These are phyloP conservation scores for Hypholoma sublateritium DNA, from an alignment of 768 basidiomycete genomes.

Conservation along the genomic window DNA sequence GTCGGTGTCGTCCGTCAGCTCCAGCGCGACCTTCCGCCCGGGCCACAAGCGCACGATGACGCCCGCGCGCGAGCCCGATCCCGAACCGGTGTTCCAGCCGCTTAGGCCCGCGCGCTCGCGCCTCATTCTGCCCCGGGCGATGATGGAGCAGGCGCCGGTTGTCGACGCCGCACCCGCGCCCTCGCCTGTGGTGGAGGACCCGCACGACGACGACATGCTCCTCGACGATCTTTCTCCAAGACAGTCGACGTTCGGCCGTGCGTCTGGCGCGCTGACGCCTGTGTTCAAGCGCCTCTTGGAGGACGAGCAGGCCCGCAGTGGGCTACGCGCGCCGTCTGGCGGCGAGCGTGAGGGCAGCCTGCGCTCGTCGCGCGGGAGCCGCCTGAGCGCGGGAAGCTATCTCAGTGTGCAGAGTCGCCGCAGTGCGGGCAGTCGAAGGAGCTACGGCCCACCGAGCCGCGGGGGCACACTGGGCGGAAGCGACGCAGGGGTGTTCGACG, in stretches of 20 bases:
- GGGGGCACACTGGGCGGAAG: slow-evolving; percentile 64
- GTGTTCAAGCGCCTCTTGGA: slow-evolving; percentile 36
- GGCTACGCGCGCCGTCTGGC: neutral
- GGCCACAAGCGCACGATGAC: slow-evolving; percentile 56
- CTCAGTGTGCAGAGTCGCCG: neutral
- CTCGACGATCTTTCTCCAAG: neutral
- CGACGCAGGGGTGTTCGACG: slow-evolving; percentile 46
- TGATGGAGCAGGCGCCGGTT: neutral
- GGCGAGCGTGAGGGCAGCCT: neutral
- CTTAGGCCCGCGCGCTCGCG: slow-evolving; percentile 47
- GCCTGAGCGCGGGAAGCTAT: neutral
- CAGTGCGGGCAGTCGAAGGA: neutral
- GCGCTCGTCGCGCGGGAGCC: neutral
- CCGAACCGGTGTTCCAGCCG: slow-evolving; percentile 58
- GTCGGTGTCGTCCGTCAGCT: neutral
- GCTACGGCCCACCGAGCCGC: slow-evolving; percentile 55
- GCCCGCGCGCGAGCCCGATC: slow-evolving; percentile 58
- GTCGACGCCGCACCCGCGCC: slow-evolving; percentile 21
- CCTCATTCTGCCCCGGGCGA: slow-evolving; percentile 12
- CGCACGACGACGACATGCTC: neutral
- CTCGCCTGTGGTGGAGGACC: slow-evolving; percentile 22
- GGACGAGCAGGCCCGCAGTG: slow-evolving; percentile 8
- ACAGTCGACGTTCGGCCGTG: slow-evolving; percentile 31
- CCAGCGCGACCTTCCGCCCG: slow-evolving; percentile 26
- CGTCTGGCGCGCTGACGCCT: slow-evolving; percentile 23